Base-by-base conservation (phyloP, 257 asterid species). In the Ballota nigra region DNA sequence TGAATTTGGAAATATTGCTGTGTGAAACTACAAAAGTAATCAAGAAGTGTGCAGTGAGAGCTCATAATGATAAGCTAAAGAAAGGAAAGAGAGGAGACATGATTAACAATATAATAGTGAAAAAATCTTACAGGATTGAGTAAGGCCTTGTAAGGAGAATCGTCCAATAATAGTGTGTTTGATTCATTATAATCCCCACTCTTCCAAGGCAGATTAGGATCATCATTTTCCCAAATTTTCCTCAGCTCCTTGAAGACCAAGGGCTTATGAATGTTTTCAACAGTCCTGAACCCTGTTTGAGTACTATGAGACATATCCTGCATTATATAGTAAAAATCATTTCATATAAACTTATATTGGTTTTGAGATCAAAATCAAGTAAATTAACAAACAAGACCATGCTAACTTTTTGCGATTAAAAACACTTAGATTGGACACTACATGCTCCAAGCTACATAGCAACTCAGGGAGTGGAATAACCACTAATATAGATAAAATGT, bases 91-190 rank as follows among this genome's bases (percentile, higher is more conserved):
- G 24, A 62, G 28, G 58, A 59, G 29, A 5, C 47, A 5, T 3
- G 51, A 70, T 40, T 10, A 10, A 22, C 18, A 47, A 52, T 7
- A 41, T 18, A 61, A 33, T 45, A 81, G 57, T 22, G 16, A 12
- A 36, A 68, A 73, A 75, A 67, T 66, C 89, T 80, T 84, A 95
- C 99, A 9, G 97, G 99, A 78, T 95, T 95, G 49, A 95, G 89
- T 71, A 95, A 85, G 69, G 99, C 96, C 80, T 95, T 92, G 84
- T 95, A 92, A 28, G 99, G 99, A 82, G 99, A 92, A 86, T 95
- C 99, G 62, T 95, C 98, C 73, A 95, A 45, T 68, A 92, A 78
- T 64, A 95, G 69, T 6, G 98, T 95, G 85, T 92, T 95, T 43
- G 96, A 82, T 81, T 88, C 94, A 68, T 90, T 53, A 80, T 88